Evolutionary conservation across 768 basidiomycete genomes (phyloP), one percentile per base, ranked within the genome.

Genomic region (Amanita polypyramis): DNA sequence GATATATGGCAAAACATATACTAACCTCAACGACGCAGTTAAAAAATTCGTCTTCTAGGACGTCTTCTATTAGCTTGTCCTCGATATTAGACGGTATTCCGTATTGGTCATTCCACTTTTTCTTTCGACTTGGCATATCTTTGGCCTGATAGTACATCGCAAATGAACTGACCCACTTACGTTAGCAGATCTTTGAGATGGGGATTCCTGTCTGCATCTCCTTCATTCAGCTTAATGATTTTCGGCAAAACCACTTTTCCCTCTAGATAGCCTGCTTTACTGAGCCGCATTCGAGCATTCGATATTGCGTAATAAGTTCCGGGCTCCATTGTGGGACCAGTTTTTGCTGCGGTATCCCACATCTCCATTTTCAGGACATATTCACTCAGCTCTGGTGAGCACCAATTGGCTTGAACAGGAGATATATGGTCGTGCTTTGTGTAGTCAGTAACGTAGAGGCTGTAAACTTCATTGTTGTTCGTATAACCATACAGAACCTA

Each of bases 401-500:
- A 80, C 74, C 73, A 79, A 37, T 60, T 45, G 5, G 66, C 63
- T 45, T 67, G 62, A n/a, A 67, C 52, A 12, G 64, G 56, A 3
- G 47, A 48, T 36, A 69, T 55, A 5, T 53, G 50, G 4, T 62
- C 41, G 46, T 76, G 77, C 35, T 51, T 54, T 5, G 82, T 80
- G 56, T 82, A 84, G 54, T 85, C 83, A 1, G 83, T 84, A 43
- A 82, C 79, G 58, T 76, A 82, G 10, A 85, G 50, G 25, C 62
- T 70, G 50, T 70, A 68, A 2, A 71, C 63, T 5, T 54, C 60
- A 30, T 63, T 60, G n/a, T 64, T 56, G 49, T 67, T 72, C 40
- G 51, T 19, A 42, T 71, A 65, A 7, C 64, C 70, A 44, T 72
- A 60, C 8, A 83, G 50, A 15, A 84, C 66, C 82, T 84, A 20